Base-by-base conservation (phyloP, 2,329 filamentous ascomycete species). In the Calonectria crousiana region DNA sequence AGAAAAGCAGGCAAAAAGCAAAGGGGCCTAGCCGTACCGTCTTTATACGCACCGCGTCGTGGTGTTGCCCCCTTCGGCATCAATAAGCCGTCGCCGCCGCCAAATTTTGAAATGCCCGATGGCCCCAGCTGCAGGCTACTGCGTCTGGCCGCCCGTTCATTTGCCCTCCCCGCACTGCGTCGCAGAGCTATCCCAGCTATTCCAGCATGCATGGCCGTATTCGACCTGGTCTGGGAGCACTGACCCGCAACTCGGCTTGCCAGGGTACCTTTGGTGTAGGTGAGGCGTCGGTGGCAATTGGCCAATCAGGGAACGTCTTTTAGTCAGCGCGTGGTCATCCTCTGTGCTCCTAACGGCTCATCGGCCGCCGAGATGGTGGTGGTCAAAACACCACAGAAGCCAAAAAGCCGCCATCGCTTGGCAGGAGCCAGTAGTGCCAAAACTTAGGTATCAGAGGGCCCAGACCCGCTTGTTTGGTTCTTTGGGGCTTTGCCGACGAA, bases 291-390 rank as follows among this genome's bases (percentile, higher is more conserved):
- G 34, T 16, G 23, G 44, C 28, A 13, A 38, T 18, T 23, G 52
- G 38, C 83, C 83, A 84, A 84, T 84, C 78, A 81, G 69, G 58
- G 32, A 6, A 36, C 69, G 68, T 75, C 71, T 69, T 83, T 84
- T 84, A 83, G 82, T 84, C 81, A 84, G 76, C 81, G 5, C 65
- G n/a, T 74, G 49, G 80, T 83, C 78, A 82, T 67, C 49, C 18
- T 26, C 36, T 58, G 64, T 66, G 41, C 34, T 44, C 72, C 52
- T 47, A 68, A 56, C 32, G 28, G 44, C 34, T 64, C 62, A 62
- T 52, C 38, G 52, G 28, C 38, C n/a, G 49, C 32, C 32, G n/a
- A 9, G 6, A 32, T 52, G 62, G 64, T 65, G 41, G 47, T 47
- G 51, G 52, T 41, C 67, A 64, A 70, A 70, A 64, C 68, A 64